A percentile compares a stretch with the other conserved stretches of the same genome.
Evolutionary conservation across 495 filamentous ascomycete species (phyloP).

Genomic region (Amniculicola lignicola): DNA sequence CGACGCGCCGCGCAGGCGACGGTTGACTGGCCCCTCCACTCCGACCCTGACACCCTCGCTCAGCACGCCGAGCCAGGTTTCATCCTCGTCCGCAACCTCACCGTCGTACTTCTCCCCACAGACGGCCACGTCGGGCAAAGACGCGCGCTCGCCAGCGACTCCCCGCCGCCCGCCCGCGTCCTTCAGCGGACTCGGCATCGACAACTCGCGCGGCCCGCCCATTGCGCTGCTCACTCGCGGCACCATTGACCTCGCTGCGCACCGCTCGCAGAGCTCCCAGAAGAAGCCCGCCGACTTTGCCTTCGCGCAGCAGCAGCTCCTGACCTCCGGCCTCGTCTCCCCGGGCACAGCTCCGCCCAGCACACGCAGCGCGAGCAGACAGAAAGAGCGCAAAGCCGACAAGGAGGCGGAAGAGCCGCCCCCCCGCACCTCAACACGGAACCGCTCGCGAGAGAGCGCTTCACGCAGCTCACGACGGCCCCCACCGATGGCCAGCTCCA

Average conservation of each 20-base stretch:
- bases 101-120: slow-evolving; percentile 41
- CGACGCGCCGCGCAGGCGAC: slow-evolving; percentile 13
- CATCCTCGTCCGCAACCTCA: slow-evolving; percentile 17
- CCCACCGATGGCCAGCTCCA: slow-evolving; percentile 31
- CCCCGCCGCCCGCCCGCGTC: slow-evolving; percentile 45
- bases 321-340: slow-evolving; percentile 22
- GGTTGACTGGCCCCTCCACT: slow-evolving; percentile 27
- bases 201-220: slow-evolving; percentile 46
- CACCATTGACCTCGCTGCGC: slow-evolving; percentile 28
- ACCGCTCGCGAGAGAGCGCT: slow-evolving; percentile 21
- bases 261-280: slow-evolving; percentile 23
- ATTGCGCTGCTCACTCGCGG: slow-evolving; percentile 48
- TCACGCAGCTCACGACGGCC: neutral
- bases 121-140: slow-evolving; percentile 33
- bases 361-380: slow-evolving; percentile 7
- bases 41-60: slow-evolving; percentile 26
- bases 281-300: slow-evolving; percentile 29
- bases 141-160: slow-evolving; percentile 38
- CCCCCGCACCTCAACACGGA: slow-evolving; percentile 22
- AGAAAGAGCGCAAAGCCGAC: slow-evolving; percentile 4
- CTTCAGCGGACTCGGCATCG: slow-evolving; percentile 46
- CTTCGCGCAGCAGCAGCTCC: slow-evolving; percentile 28
- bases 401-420: neutral
- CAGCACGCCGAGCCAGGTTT: slow-evolving; percentile 14
- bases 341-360: slow-evolving; percentile 12